A percentile compares a stretch with the other conserved stretches of the same genome.
Conservation (phyloP, 345 rosid species). For the Camelina neglecta region DNA sequence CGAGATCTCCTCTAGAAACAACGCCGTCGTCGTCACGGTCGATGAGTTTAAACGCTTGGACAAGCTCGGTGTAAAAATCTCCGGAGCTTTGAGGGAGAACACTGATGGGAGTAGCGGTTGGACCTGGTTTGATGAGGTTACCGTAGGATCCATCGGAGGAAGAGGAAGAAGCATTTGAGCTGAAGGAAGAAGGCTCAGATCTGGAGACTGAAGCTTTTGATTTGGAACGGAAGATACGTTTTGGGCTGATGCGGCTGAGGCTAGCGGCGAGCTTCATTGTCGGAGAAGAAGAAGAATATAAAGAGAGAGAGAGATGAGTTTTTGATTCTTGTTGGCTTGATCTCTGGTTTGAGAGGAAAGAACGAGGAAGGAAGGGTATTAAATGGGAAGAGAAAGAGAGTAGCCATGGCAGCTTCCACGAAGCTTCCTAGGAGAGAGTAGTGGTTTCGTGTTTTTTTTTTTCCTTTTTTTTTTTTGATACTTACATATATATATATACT, state of each 20-base stretch:
- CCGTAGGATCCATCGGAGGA: conserved; percentile 47
- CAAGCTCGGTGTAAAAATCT: conserved; percentile 50
- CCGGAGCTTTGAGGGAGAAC: conserved; percentile 59
- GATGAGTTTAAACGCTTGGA: conserved; percentile 57
- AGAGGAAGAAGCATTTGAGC: conserved; percentile 55
- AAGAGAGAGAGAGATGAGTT: background rate
- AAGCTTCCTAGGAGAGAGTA: conserved; percentile 58
- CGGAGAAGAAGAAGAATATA: background rate
- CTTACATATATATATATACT: background rate
- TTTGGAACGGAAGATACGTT: conserved; percentile 60
- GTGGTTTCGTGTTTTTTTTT: conserved; percentile 9
- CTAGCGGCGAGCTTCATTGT: conserved; percentile 53
- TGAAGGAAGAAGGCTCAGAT: conserved; percentile 63
- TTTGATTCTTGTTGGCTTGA: background rate
- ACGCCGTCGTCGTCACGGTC: conserved; percentile 66
- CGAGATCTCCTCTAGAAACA: conserved; percentile 62
- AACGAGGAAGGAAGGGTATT: conserved; percentile 49
- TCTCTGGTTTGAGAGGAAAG: conserved; percentile 40
- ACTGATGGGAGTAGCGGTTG: conserved; percentile 63
- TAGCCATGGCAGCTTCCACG: conserved; percentile 80
- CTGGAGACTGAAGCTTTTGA: conserved; percentile 52
- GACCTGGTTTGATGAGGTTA: conserved; percentile 30
- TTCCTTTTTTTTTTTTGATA: background rate
- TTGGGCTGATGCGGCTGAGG: conserved; percentile 61
- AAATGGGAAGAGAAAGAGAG: conserved; percentile 50